These are phyloP conservation scores for Trichomonas tenax DNA, from an alignment of 208 protist genomes.

Conservation along the genomic window DNA sequence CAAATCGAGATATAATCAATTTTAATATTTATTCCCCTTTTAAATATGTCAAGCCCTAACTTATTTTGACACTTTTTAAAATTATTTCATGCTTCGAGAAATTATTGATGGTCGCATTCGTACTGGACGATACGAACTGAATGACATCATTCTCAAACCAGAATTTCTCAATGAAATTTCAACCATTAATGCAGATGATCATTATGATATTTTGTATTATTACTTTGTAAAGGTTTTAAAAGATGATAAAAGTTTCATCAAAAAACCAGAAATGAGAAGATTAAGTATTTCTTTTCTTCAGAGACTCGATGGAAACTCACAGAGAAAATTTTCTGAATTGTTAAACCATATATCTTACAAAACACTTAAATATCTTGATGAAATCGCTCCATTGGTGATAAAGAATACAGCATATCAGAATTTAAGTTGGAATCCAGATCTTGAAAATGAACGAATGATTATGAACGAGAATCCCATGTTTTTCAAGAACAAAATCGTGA, in stretches of 20 bases:
- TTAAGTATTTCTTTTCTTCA: background rate
- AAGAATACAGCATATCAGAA: background rate
- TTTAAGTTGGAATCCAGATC: background rate
- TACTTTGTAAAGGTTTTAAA: background rate
- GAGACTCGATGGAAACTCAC: background rate
- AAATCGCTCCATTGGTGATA: background rate
- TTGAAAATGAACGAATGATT: background rate
- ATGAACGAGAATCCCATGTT: background rate
- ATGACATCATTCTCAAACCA: too few relatives aligned
- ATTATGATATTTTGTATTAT: too few relatives aligned
- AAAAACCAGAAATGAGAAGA: background rate
- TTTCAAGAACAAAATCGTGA: background rate
- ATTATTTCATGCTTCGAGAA: too few relatives aligned
- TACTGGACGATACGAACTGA: too few relatives aligned
- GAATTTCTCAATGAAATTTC: too few relatives aligned
- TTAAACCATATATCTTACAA: background rate
- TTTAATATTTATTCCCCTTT: too few relatives aligned
- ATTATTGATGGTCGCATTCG: too few relatives aligned
- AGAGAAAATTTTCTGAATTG: background rate
- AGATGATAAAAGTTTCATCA: background rate
- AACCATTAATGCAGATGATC: too few relatives aligned
- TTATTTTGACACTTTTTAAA: too few relatives aligned
- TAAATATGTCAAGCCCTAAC: too few relatives aligned
- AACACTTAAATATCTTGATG: background rate
- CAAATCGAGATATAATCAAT: too few relatives aligned